phyloP scores from a whole-genome alignment of 2,329 filamentous ascomycete species.

The Hypomyces rosellus region DNA sequence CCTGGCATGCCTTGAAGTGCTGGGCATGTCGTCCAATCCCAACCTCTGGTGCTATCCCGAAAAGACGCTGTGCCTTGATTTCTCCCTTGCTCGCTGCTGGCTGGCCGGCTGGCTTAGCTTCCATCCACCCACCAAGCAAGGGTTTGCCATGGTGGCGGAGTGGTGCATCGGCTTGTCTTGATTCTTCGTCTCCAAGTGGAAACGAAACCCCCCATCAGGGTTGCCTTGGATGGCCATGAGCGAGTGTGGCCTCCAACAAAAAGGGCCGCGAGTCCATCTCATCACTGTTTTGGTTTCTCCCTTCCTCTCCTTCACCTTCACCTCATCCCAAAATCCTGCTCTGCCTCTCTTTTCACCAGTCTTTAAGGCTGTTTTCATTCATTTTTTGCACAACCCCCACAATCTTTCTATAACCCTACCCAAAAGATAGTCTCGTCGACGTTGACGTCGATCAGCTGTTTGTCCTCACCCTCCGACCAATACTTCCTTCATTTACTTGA shows the following conservation, averaged over 20 bases:
- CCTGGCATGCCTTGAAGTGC: too few relatives aligned
- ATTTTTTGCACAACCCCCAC: conserved; percentile 12
- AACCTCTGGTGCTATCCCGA: not conserved
- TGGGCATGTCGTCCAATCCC: not conserved
- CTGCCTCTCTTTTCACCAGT: conserved; percentile 19
- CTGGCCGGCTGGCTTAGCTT: not conserved
- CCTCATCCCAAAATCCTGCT: conserved; percentile 12
- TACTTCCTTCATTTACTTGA: conserved; percentile 21
- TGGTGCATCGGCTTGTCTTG: too few relatives aligned
- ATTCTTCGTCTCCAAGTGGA: too few relatives aligned
- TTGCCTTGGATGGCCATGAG: not conserved
- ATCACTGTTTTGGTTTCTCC: not conserved
- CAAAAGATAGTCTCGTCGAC: not conserved
- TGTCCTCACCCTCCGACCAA: conserved; percentile 13
- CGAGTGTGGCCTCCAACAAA: not conserved
- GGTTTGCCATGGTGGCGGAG: too few relatives aligned
- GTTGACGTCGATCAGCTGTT: conserved; percentile 2
- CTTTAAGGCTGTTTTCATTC: conserved; percentile 23
- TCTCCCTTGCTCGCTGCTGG: not conserved
- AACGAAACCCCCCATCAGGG: not conserved
- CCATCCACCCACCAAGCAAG: not conserved
- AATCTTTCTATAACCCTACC: not conserved
- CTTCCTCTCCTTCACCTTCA: conserved; percentile 2
- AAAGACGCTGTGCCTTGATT: not conserved
- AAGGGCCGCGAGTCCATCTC: conserved; percentile 7